Percentiles rank a stretch among this genome's conserved stretches.
Conservation (phyloP, 768 basidiomycete species). For the Mycena galericulata region DNA sequence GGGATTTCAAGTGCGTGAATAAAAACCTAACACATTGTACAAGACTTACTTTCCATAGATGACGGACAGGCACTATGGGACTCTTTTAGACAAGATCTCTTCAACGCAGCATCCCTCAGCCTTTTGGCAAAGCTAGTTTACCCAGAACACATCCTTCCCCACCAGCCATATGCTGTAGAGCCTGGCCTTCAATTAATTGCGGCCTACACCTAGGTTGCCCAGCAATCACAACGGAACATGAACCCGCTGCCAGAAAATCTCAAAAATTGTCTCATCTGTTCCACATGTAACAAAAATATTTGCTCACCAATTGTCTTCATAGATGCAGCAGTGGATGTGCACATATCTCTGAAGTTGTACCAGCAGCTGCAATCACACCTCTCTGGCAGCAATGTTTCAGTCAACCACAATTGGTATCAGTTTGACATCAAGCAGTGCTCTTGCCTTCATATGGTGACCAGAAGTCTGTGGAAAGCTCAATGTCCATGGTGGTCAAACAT, state of each 20-base stretch:
- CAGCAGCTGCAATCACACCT: background rate
- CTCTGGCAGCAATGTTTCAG: too few relatives aligned
- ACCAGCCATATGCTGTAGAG: background rate
- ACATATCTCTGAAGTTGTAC: background rate
- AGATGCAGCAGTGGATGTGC: constrained; percentile 1
- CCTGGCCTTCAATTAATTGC: background rate
- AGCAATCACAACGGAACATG: background rate
- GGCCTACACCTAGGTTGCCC: background rate
- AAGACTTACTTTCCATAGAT: background rate
- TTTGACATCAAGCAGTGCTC: background rate
- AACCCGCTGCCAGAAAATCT: background rate
- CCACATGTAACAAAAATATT: too few relatives aligned
- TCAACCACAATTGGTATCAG: background rate
- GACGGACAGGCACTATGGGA: background rate
- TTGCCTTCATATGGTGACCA: background rate
- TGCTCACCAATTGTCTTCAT: background rate
- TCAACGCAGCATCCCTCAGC: background rate
- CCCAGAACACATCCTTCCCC: background rate
- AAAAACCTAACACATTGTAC: background rate
- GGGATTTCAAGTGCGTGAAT: background rate
- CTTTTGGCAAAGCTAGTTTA: background rate
- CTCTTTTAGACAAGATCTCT: background rate
- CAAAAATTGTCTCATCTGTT: background rate
- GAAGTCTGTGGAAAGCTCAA: background rate
- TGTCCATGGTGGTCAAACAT: constrained; percentile 4